Evolutionary conservation across 148 eudicot genomes (phyloP).

Genomic region (Suaeda aralocaspica): DNA sequence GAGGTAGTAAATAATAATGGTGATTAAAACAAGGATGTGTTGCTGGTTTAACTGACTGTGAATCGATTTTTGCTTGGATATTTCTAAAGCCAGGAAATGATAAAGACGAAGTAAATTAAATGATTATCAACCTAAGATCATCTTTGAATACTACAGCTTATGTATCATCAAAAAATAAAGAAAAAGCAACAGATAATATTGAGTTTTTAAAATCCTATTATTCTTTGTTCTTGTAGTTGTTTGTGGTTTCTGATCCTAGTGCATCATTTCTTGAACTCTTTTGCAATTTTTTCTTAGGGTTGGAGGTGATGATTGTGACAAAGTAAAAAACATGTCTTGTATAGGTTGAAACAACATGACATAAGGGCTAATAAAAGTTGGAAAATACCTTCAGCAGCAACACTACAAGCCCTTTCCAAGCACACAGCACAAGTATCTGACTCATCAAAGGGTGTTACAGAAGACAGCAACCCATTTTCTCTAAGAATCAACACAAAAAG

Average conservation of each 20-base stretch:
- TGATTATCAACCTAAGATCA: too few species aligned
- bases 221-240: too few species aligned
- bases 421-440: constrained; percentile 89
- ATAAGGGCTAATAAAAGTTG: background rate
- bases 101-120: too few species aligned
- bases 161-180: background rate
- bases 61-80: too few species aligned
- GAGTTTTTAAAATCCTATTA: background rate
- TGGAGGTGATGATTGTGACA: background rate
- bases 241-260: background rate
- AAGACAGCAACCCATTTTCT: constrained; percentile 72
- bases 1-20: background rate
- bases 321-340: background rate
- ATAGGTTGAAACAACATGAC: background rate
- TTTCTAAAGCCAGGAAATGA: too few species aligned
- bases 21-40: too few species aligned
- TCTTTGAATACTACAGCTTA: too few species aligned
- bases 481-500: constrained; percentile 31
- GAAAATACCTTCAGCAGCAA: constrained; percentile 83
- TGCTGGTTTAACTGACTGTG: too few species aligned
- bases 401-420: constrained; percentile 85
- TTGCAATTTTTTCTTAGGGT: background rate
- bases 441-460: constrained; percentile 55
- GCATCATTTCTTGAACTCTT: background rate
- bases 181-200: background rate